phyloP scores from a whole-genome alignment of 768 basidiomycete genomes.

The Rhodotorula kratochvilovae region DNA sequence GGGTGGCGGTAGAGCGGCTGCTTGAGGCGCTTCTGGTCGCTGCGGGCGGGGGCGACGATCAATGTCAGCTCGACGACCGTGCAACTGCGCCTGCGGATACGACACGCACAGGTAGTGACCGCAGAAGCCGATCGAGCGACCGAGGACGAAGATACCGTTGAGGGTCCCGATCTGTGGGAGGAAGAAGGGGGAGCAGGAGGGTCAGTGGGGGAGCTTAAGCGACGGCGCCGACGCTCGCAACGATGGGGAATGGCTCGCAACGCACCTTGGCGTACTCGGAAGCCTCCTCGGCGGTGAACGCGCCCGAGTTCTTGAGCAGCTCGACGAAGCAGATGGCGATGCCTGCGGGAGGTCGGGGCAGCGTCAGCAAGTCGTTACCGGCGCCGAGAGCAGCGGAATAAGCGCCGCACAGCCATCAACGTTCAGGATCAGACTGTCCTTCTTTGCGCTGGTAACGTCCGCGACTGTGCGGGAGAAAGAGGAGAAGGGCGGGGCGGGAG shows the following conservation, averaged over 20 bases:
- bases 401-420: neutral
- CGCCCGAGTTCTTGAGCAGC: constrained; percentile 56
- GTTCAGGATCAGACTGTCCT: no score
- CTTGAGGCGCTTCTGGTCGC: constrained; percentile 75
- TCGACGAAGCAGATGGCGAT: constrained; percentile 24
- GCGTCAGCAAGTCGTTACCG: no score
- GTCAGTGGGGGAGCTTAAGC: neutral
- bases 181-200: no score
- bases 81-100: neutral
- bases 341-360: no score
- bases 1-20: constrained; percentile 57
- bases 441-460: no score
- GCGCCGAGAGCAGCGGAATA: no score
- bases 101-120: constrained; percentile 47
- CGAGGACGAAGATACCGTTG: no score
- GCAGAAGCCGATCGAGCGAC: no score
- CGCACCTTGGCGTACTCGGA: constrained; percentile 81
- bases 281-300: constrained; percentile 91
- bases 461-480: no score
- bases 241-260: neutral
- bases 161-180: constrained; percentile 62
- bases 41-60: constrained; percentile 35
- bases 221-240: neutral
- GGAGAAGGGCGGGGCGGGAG: no score
- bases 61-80: neutral